These are phyloP conservation scores for Pseudoneurospora amorphoporcata DNA, from an alignment of 495 filamentous ascomycete genomes.

Conservation along the genomic window DNA sequence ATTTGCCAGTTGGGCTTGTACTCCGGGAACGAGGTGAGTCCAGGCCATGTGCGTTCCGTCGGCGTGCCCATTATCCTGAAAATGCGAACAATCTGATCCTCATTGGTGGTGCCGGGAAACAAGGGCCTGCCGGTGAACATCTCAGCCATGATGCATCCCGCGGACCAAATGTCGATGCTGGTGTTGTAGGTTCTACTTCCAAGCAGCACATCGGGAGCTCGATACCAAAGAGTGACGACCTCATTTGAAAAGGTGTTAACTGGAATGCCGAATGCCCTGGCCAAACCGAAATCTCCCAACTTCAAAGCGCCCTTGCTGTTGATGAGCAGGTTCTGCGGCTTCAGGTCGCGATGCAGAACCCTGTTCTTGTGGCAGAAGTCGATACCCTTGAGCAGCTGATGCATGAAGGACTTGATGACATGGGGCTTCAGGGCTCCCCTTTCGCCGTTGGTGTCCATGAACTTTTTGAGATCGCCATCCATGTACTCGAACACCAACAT, in stretches of 20 bases:
- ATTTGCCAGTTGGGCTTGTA: slow-evolving; percentile 91
- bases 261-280: slow-evolving; percentile 88
- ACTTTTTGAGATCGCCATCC: slow-evolving; percentile 98
- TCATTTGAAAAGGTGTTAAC: slow-evolving; percentile 99
- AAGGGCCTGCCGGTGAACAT: slow-evolving; percentile 91
- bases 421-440: slow-evolving; percentile 71
- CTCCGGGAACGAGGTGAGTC: slow-evolving; percentile 80
- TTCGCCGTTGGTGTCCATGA: slow-evolving; percentile 88
- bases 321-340: slow-evolving; percentile 91
- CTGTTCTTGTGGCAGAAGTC: slow-evolving; percentile 96
- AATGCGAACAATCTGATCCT: slow-evolving; percentile 90
- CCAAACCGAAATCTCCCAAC: slow-evolving; percentile 90
- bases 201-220: slow-evolving; percentile 85
- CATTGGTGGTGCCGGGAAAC: slow-evolving; percentile 92
- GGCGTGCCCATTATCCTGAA: slow-evolving; percentile 97
- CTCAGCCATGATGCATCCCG: slow-evolving; percentile 97
- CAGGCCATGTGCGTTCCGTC: slow-evolving; percentile 85
- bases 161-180: slow-evolving; percentile 96
- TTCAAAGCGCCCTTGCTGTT: slow-evolving; percentile 87
- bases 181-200: slow-evolving; percentile 91
- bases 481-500: slow-evolving; percentile 99
- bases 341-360: slow-evolving; percentile 90
- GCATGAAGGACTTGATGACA: slow-evolving; percentile 96
- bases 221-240: slow-evolving; percentile 94
- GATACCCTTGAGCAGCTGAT: slow-evolving; percentile 85